Percentiles rank a stretch among this genome's conserved stretches.
phyloP scores from a whole-genome alignment of 148 eudicot genomes.

The Camellia granthamiana region DNA sequence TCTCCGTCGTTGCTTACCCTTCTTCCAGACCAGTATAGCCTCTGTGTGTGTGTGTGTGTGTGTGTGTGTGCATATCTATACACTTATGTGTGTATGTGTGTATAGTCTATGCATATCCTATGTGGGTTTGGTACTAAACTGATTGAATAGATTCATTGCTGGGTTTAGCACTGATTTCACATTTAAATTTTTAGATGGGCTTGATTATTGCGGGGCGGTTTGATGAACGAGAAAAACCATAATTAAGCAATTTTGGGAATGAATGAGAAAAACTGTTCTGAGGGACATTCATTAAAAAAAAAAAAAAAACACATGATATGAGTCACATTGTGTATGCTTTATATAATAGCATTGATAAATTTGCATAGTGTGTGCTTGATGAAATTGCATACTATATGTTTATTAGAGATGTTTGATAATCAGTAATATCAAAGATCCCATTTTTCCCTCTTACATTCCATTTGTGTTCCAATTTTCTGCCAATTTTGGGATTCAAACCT shows the following conservation, averaged over 20 bases:
- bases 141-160: neutral
- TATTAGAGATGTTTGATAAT: neutral
- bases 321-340: too few species aligned
- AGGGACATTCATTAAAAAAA: too few species aligned
- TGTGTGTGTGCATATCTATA: neutral
- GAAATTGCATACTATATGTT: neutral
- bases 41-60: too few species aligned
- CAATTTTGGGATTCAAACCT: neutral
- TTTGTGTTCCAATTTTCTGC: neutral
- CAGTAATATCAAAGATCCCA: neutral
- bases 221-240: too few species aligned
- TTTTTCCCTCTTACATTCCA: neutral
- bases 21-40: conserved; percentile 60
- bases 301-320: too few species aligned
- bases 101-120: neutral
- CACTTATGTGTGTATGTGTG: neutral
- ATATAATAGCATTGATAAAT: too few species aligned
- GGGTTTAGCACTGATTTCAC: too few species aligned
- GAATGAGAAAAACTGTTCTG: too few species aligned
- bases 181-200: too few species aligned
- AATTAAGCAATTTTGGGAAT: too few species aligned
- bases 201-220: too few species aligned
- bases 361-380: neutral
- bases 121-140: neutral
- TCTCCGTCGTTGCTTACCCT: conserved; percentile 80